Conservation (phyloP, 2,329 filamentous ascomycete genomes). For the Penicillium brevicompactum region DNA sequence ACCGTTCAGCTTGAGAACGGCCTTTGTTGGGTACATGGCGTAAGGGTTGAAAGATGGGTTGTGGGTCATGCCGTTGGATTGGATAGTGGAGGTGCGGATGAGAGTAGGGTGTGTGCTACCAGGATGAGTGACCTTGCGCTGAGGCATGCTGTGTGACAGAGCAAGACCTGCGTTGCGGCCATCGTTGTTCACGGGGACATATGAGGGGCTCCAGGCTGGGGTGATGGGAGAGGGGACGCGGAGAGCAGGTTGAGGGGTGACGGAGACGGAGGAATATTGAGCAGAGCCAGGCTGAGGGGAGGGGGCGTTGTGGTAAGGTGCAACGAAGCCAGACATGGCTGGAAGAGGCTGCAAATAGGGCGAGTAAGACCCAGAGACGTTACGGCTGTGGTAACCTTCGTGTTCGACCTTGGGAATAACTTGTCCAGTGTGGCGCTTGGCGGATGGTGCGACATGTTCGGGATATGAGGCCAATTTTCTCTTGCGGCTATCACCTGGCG, state of each 20-base stretch:
- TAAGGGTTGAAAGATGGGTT: constrained; percentile 72
- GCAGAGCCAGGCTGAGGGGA: constrained; percentile 46
- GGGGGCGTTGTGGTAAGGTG: constrained; percentile 38
- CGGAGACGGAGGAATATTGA: constrained; percentile 43
- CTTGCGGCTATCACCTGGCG: constrained; percentile 53
- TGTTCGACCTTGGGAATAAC: constrained; percentile 52
- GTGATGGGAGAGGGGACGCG: constrained; percentile 53
- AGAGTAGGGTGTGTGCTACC: constrained; percentile 58
- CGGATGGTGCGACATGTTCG: constrained; percentile 48
- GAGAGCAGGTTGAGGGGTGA: constrained; percentile 45
- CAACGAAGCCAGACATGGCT: constrained; percentile 42
- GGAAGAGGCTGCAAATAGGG: constrained; percentile 54
- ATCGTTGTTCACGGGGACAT: constrained; percentile 48
- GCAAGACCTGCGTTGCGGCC: constrained; percentile 48
- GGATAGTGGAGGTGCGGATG: constrained; percentile 68
- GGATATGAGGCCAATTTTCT: constrained; percentile 58
- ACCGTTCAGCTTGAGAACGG: constrained; percentile 79
- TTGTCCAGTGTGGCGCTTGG: constrained; percentile 51
- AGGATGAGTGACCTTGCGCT: constrained; percentile 48
- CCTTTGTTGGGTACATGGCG: constrained; percentile 80
- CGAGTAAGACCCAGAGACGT: constrained; percentile 51
- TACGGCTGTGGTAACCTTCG: constrained; percentile 54
- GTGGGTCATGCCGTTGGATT: constrained; percentile 52
- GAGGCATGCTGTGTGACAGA: constrained; percentile 38
- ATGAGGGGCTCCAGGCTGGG: constrained; percentile 51